These are phyloP conservation scores for Dipodascus geniculatus DNA, from an alignment of 805 yeast species.

Conservation along the genomic window DNA sequence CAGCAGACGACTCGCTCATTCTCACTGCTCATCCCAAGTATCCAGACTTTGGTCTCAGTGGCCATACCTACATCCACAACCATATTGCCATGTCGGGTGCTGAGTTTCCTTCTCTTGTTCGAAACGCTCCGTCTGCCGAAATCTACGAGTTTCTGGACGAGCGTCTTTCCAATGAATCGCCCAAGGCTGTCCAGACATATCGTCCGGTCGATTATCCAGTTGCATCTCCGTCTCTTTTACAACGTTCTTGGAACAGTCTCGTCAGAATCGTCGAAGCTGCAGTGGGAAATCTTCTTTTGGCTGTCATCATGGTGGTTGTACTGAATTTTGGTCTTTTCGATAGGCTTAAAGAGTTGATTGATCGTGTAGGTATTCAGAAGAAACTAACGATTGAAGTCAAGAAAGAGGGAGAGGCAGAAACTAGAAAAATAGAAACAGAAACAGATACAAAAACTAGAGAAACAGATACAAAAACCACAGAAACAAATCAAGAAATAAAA, in stretches of 20 bases:
- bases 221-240: too few species aligned
- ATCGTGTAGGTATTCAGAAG: neutral
- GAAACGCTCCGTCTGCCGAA: slow-evolving; percentile 61
- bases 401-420: too few species aligned
- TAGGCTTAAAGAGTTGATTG: slow-evolving; percentile 5
- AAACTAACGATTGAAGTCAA: too few species aligned
- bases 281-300: neutral
- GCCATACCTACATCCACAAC: neutral
- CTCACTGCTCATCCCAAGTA: neutral
- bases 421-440: too few species aligned
- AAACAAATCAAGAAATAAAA: too few species aligned
- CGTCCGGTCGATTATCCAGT: neutral
- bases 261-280: neutral
- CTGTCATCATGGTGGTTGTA: slow-evolving; percentile 1
- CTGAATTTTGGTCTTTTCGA: slow-evolving; percentile 9
- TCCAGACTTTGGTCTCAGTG: neutral
- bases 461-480: too few species aligned
- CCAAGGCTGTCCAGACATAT: neutral
- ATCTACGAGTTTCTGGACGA: neutral
- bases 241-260: neutral
- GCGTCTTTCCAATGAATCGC: neutral
- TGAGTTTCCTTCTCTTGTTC: slow-evolving; percentile 70
- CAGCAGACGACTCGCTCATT: neutral
- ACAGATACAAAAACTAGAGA: too few species aligned
- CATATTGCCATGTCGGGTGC: slow-evolving; percentile 58